These are phyloP conservation scores for Trichosporon faecale DNA, from an alignment of 1,284 basidiomycete species.

Conservation along the genomic window DNA sequence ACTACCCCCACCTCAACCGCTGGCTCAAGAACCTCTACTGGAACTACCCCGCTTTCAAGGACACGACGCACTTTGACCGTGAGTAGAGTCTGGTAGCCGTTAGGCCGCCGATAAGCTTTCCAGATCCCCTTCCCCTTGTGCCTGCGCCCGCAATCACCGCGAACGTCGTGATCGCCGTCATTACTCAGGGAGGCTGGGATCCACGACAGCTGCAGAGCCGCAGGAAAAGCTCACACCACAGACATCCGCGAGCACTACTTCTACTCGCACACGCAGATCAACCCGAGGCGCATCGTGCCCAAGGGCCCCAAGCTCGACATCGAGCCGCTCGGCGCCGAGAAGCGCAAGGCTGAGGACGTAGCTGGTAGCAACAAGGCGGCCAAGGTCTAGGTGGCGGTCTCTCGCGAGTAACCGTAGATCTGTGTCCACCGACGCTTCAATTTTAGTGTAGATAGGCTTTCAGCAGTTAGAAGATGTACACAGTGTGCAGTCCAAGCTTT, in stretches of 20 bases:
- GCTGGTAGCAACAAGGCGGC: slow-evolving; percentile 14
- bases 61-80: slow-evolving; percentile 74
- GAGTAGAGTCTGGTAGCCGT: slow-evolving; percentile 4
- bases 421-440: neutral
- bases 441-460: neutral
- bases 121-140: neutral
- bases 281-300: slow-evolving; percentile 70
- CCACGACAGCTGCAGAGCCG: neutral
- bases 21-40: slow-evolving; percentile 91
- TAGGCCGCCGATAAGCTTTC: no score
- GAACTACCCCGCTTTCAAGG: slow-evolving; percentile 83
- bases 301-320: slow-evolving; percentile 69
- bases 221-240: slow-evolving; percentile 33
- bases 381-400: slow-evolving; percentile 12
- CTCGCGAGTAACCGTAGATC: neutral
- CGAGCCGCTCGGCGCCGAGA: slow-evolving; percentile 56
- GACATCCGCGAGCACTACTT: slow-evolving; percentile 86
- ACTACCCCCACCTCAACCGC: slow-evolving; percentile 74
- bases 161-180: neutral
- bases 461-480: neutral
- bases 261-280: slow-evolving; percentile 58
- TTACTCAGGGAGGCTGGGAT: neutral
- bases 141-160: neutral
- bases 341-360: slow-evolving; percentile 23
- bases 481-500: neutral